Percentiles rank a stretch among this genome's conserved stretches.
Evolutionary conservation across 176 grass and related monocot species (phyloP).

Genomic region (Alopecurus myosuroides): DNA sequence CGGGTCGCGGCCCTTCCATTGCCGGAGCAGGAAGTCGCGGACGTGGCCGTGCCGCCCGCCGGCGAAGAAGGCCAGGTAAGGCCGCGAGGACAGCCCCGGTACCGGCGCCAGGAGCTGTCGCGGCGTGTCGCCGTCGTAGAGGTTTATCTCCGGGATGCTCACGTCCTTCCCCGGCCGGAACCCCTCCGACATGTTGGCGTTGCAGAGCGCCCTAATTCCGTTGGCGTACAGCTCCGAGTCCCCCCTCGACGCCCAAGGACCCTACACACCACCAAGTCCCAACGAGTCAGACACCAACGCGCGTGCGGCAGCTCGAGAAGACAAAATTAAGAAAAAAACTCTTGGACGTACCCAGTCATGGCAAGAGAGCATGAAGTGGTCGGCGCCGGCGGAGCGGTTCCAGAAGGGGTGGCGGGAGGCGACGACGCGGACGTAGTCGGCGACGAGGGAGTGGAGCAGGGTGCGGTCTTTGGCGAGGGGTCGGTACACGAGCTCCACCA

Average conservation of each 20-base stretch:
- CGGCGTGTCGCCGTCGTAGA: conserved; percentile 47
- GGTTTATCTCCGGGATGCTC: conserved; percentile 63
- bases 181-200: conserved; percentile 75
- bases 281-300: too few species aligned
- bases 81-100: not conserved
- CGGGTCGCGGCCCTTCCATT: conserved; percentile 55
- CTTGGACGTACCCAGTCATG: conserved; percentile 73
- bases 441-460: conserved; percentile 31
- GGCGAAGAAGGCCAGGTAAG: conserved; percentile 65
- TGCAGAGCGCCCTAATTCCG: conserved; percentile 66
- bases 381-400: conserved; percentile 64
- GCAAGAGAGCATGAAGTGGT: conserved; percentile 92
- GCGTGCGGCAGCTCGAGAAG: too few species aligned
- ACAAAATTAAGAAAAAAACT: too few species aligned
- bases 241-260: conserved; percentile 41
- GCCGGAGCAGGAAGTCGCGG: conserved; percentile 44
- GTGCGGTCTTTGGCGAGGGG: conserved; percentile 8
- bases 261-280: not conserved
- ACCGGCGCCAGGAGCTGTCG: conserved; percentile 23
- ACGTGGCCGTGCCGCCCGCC: conserved; percentile 52
- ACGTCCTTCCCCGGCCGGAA: conserved; percentile 61
- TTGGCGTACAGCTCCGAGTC: conserved; percentile 46
- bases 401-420: conserved; percentile 56
- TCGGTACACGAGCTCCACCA: conserved; percentile 42
- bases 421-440: conserved; percentile 65